phyloP scores from a whole-genome alignment of 2,329 filamentous ascomycete genomes.

The Aspergillus sp. region DNA sequence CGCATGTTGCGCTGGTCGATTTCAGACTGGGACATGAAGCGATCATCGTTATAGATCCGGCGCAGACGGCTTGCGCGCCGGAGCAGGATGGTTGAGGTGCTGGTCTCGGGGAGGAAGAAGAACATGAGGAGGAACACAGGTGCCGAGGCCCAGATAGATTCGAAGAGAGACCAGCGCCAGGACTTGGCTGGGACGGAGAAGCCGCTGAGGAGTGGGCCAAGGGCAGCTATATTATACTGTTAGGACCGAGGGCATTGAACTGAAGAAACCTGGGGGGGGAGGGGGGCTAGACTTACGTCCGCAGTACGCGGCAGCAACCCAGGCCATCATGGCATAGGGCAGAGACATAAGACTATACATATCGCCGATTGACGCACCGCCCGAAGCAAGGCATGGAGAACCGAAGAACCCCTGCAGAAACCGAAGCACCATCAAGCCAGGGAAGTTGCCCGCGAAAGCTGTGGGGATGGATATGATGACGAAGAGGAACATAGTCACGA shows the following conservation, averaged over 20 bases:
- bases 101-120: constrained; percentile 63
- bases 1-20: constrained; percentile 40
- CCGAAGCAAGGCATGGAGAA: constrained; percentile 61
- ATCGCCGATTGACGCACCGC: constrained; percentile 45
- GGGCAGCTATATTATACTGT: background rate
- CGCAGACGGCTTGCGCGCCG: constrained; percentile 61
- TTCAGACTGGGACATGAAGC: background rate
- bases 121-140: constrained; percentile 58
- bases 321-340: constrained; percentile 50
- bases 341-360: constrained; percentile 54
- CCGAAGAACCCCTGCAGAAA: constrained; percentile 67
- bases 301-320: background rate
- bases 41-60: constrained; percentile 39
- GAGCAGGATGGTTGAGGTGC: constrained; percentile 57
- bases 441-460: constrained; percentile 59
- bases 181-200: constrained; percentile 52
- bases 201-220: constrained; percentile 58
- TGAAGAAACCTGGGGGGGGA: background rate
- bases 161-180: constrained; percentile 22
- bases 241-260: background rate
- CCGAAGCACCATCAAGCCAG: constrained; percentile 61
- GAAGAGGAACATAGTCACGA: constrained; percentile 64
- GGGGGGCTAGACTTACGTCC: background rate
- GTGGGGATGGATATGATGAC: constrained; percentile 65
- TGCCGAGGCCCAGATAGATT: constrained; percentile 24